phyloP scores from a whole-genome alignment of 192 early-diverging fungal species.

The Cladochytrium replicatum region DNA sequence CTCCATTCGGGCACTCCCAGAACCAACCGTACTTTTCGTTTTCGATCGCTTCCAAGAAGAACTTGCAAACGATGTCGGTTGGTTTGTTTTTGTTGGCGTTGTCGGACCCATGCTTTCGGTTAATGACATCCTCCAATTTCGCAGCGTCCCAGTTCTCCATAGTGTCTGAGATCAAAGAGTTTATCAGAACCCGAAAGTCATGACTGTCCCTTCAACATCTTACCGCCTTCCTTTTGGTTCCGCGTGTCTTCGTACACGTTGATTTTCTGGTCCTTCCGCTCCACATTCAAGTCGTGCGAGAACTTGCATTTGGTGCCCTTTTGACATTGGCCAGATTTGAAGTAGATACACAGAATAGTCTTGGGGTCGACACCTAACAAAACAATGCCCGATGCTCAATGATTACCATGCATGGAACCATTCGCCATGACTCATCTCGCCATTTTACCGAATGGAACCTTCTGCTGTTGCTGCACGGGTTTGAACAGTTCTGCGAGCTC shows the following conservation, averaged over 20 bases:
- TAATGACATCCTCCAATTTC: slow-evolving; percentile 82
- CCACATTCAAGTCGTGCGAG: slow-evolving; percentile 86
- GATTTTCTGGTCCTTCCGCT: slow-evolving; percentile 81
- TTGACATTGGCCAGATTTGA: slow-evolving; percentile 84
- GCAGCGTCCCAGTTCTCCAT: slow-evolving; percentile 96
- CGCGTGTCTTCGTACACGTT: slow-evolving; percentile 90
- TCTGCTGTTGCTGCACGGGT: slow-evolving; percentile 72
- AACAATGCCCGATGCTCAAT: too few species aligned
- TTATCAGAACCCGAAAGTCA: too few species aligned
- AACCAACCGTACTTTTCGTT: slow-evolving; percentile 96
- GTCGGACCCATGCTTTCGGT: slow-evolving; percentile 56
- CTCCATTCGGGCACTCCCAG: slow-evolving; percentile 98
- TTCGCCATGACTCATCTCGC: too few species aligned
- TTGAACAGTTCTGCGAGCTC: slow-evolving; percentile 88
- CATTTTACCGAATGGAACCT: slow-evolving; percentile 90
- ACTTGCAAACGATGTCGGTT: slow-evolving; percentile 98
- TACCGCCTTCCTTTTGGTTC: too few species aligned
- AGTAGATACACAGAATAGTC: slow-evolving; percentile 83
- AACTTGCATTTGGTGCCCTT: slow-evolving; percentile 95
- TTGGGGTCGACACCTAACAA: slow-evolving; percentile 78
- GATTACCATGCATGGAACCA: too few species aligned
- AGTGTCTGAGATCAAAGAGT: slow-evolving; percentile 67
- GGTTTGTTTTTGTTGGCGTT: slow-evolving; percentile 78
- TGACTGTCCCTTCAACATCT: too few species aligned
- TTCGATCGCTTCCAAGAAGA: slow-evolving; percentile 94